A percentile compares a stretch with the other conserved stretches of the same genome.
Conservation (phyloP, 2,329 filamentous ascomycete genomes). For the Moelleriella libera region DNA sequence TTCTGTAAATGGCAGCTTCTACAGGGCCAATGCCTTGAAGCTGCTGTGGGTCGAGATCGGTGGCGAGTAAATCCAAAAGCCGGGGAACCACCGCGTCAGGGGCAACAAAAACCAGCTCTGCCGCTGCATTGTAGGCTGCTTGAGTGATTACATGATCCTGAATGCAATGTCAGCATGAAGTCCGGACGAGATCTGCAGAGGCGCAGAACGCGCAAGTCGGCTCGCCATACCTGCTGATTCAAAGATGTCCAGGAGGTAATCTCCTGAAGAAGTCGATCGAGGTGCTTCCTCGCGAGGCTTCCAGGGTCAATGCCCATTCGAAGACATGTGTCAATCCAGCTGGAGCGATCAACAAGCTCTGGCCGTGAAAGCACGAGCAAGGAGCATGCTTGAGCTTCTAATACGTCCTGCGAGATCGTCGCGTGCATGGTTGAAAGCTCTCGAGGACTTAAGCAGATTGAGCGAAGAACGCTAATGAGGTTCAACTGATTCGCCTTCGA, state of each 20-base stretch:
- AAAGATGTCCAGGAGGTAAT: conserved; percentile 38
- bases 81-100: conserved; percentile 67
- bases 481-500: conserved; percentile 51
- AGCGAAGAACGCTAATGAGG: conserved; percentile 45
- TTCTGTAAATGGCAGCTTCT: conserved; percentile 86
- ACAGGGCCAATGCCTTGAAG: conserved; percentile 64
- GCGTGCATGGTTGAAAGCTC: conserved; percentile 28
- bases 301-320: conserved; percentile 74
- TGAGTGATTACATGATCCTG: conserved; percentile 31
- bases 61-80: conserved; percentile 58
- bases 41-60: conserved; percentile 58
- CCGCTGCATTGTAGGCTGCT: conserved; percentile 73
- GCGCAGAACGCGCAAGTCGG: not conserved
- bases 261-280: conserved; percentile 52
- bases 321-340: conserved; percentile 84
- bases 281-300: conserved; percentile 50
- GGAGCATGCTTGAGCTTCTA: conserved; percentile 60
- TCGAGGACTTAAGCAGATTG: conserved; percentile 48
- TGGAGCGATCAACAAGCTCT: conserved; percentile 61
- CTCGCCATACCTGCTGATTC: conserved; percentile 33
- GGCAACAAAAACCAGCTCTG: conserved; percentile 86
- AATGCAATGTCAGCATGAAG: conserved; percentile 2
- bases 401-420: conserved; percentile 27
- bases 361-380: conserved; percentile 66
- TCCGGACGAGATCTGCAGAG: not conserved